These are phyloP conservation scores for Fusarium anguioides DNA, from an alignment of 2,329 filamentous ascomycete genomes.

Conservation along the genomic window DNA sequence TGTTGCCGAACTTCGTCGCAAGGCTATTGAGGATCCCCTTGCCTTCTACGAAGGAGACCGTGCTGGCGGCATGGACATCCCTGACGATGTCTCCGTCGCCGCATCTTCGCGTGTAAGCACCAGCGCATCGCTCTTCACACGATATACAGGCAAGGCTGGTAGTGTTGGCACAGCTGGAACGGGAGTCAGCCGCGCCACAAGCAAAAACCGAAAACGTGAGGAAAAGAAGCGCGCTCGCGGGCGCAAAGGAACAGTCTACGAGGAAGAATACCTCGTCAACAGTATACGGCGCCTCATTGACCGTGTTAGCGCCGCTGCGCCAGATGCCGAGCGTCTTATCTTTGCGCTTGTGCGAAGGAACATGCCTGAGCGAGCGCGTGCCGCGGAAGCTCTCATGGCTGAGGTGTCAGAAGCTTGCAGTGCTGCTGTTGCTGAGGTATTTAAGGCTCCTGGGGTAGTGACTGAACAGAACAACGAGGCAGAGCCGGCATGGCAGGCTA, in stretches of 20 bases:
- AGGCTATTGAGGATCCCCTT: constrained; percentile 85
- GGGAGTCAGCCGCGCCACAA: constrained; percentile 80
- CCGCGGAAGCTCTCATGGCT: constrained; percentile 77
- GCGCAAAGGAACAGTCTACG: constrained; percentile 97
- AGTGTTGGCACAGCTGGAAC: constrained; percentile 77
- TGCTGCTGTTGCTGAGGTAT: constrained; percentile 77
- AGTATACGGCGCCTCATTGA: constrained; percentile 86
- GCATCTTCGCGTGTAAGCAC: constrained; percentile 84
- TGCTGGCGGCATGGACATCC: constrained; percentile 74
- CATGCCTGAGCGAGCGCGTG: constrained; percentile 88
- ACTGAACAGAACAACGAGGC: constrained; percentile 32
- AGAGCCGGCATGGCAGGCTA: constrained; percentile 49
- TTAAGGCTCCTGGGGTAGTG: constrained; percentile 49
- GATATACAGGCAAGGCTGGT: constrained; percentile 80
- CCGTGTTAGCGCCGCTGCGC: constrained; percentile 76
- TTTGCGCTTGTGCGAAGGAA: constrained; percentile 80
- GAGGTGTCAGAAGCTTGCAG: constrained; percentile 79
- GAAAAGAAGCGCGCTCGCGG: constrained; percentile 95
- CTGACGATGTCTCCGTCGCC: constrained; percentile 92
- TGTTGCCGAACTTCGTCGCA: constrained; percentile 81
- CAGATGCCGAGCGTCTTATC: constrained; percentile 79
- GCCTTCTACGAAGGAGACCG: constrained; percentile 88
- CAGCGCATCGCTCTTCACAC: constrained; percentile 88
- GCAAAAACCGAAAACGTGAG: constrained; percentile 87
- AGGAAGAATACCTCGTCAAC: constrained; percentile 96